A percentile compares a stretch with the other conserved stretches of the same genome.
phyloP scores from a whole-genome alignment of 257 asterid genomes.

The Plantago major region DNA sequence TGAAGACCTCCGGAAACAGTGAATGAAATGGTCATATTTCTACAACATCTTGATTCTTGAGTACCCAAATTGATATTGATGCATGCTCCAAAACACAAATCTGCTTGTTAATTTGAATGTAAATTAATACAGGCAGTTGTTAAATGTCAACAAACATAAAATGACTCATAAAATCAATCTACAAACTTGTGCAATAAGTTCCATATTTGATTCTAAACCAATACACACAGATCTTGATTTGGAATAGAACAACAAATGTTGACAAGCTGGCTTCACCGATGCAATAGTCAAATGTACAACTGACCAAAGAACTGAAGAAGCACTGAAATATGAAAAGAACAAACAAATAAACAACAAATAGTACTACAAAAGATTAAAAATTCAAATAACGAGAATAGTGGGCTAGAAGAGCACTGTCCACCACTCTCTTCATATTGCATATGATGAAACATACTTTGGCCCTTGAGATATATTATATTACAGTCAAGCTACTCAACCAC shows the following conservation, averaged over 20 bases:
- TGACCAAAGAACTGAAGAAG: neutral
- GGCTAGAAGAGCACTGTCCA: conserved; percentile 19
- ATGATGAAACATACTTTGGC: conserved; percentile 1
- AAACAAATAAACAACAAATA: conserved; percentile 3
- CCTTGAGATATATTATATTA: conserved; percentile 13
- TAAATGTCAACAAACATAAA: too few relatives aligned
- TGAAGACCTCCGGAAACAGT: too few relatives aligned
- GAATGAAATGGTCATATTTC: too few relatives aligned
- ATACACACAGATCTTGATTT: neutral
- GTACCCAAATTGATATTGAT: too few relatives aligned
- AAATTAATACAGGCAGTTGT: too few relatives aligned
- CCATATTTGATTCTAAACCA: neutral
- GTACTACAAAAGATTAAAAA: conserved; percentile 11
- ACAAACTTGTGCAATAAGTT: neutral
- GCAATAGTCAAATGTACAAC: conserved; percentile 12
- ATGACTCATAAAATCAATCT: too few relatives aligned
- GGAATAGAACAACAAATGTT: neutral
- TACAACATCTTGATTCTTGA: too few relatives aligned
- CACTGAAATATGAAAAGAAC: conserved; percentile 1
- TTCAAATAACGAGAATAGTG: conserved; percentile 22
- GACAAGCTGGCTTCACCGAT: conserved; percentile 25
- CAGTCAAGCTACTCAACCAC: conserved; percentile 18
- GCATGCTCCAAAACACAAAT: too few relatives aligned
- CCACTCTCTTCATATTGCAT: conserved; percentile 2
- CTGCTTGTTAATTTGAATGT: too few relatives aligned